Evolutionary conservation across 2,329 filamentous ascomycete genomes (phyloP).

Genomic region (Fusarium fujikuroi): DNA sequence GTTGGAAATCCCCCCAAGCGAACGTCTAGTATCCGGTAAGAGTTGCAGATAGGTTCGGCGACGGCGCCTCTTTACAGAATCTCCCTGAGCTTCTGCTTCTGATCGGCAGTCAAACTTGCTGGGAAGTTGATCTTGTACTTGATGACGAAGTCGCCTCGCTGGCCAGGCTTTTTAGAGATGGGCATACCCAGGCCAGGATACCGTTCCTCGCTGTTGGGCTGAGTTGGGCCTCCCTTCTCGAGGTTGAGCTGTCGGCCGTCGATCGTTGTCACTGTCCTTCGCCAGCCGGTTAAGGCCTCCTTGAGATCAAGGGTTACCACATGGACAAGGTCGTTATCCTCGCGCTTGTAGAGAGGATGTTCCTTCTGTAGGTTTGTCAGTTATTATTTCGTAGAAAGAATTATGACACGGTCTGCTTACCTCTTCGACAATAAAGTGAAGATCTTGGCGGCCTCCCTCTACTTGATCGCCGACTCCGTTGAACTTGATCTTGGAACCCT

Average conservation of each 20-base stretch:
- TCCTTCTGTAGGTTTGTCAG: slow-evolving; percentile 73
- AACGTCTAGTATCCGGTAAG: not conserved
- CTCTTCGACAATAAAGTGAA: slow-evolving; percentile 95
- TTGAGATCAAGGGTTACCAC: slow-evolving; percentile 87
- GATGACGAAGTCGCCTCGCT: slow-evolving; percentile 88
- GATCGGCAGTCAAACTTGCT: slow-evolving; percentile 75
- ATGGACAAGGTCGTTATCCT: slow-evolving; percentile 86
- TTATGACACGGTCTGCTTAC: slow-evolving; percentile 60
- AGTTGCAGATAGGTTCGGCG: not conserved
- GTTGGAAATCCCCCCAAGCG: not conserved
- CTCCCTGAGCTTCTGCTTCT: slow-evolving; percentile 84
- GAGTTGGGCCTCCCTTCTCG: slow-evolving; percentile 84
- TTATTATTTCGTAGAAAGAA: slow-evolving; percentile 46
- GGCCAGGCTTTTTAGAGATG: slow-evolving; percentile 85
- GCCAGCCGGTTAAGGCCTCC: slow-evolving; percentile 95
- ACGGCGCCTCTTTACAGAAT: slow-evolving; percentile 66
- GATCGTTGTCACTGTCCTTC: slow-evolving; percentile 89
- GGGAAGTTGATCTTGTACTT: slow-evolving; percentile 96
- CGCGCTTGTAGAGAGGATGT: slow-evolving; percentile 84
- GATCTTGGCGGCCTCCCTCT: slow-evolving; percentile 92
- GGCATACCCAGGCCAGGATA: slow-evolving; percentile 95
- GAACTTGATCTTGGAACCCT: slow-evolving; percentile 98
- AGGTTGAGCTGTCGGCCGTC: slow-evolving; percentile 87
- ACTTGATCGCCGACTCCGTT: slow-evolving; percentile 97
- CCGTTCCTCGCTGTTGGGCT: slow-evolving; percentile 81